Conservation (phyloP, 768 basidiomycete species). For the Saitozyma sp. region DNA sequence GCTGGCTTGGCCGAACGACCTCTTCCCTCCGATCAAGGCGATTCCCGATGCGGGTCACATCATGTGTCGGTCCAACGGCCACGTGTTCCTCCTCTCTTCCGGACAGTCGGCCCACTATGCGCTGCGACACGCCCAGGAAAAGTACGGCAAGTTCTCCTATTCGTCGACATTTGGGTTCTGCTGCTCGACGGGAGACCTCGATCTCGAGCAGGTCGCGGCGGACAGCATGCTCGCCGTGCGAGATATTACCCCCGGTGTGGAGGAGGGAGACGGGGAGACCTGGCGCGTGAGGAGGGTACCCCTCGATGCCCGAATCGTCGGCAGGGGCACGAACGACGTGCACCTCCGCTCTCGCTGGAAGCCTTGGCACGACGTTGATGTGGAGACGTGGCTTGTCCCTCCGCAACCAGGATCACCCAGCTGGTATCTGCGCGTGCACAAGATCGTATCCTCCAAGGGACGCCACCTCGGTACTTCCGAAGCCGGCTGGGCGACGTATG, state of each 20-base stretch:
- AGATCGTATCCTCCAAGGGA: constrained; percentile 54
- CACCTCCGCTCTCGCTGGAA: constrained; percentile 72
- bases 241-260: constrained; percentile 58
- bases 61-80: constrained; percentile 60
- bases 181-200: constrained; percentile 67
- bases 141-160: constrained; percentile 77
- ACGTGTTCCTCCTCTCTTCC: constrained; percentile 71
- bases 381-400: constrained; percentile 74
- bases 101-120: constrained; percentile 79
- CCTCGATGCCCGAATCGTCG: constrained; percentile 57
- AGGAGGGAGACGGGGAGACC: constrained; percentile 60
- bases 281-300: constrained; percentile 71
- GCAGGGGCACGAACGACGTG: constrained; percentile 54
- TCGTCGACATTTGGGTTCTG: constrained; percentile 76
- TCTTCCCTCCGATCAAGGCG: constrained; percentile 58
- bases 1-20: constrained; percentile 62
- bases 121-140: constrained; percentile 73
- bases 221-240: constrained; percentile 71
- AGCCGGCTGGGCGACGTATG: constrained; percentile 70
- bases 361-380: constrained; percentile 69
- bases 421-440: constrained; percentile 72
- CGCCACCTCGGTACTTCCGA: constrained; percentile 64
- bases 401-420: constrained; percentile 61
- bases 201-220: constrained; percentile 69
- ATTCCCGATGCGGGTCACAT: constrained; percentile 69